These are phyloP conservation scores for Exophiala xenobiotica DNA, from an alignment of 2,329 filamentous ascomycete genomes.

Conservation along the genomic window DNA sequence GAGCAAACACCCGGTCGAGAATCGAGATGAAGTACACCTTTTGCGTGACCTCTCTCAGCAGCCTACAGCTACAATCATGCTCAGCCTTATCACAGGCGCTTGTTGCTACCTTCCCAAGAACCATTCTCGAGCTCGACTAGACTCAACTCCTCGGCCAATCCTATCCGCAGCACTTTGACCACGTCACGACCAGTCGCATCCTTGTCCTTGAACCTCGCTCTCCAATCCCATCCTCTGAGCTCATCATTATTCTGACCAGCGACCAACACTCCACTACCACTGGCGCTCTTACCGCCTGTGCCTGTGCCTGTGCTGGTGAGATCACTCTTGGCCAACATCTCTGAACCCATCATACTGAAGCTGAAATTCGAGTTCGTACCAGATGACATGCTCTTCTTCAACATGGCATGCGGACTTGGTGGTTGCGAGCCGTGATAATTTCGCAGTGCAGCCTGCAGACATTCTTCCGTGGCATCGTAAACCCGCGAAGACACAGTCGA, in stretches of 20 bases:
- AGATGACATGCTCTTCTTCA: constrained; percentile 62
- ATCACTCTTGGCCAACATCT: constrained; percentile 64
- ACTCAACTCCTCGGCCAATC: constrained; percentile 68
- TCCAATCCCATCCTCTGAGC: constrained; percentile 72
- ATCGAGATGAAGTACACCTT: too few species aligned
- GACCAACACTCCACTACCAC: constrained; percentile 52
- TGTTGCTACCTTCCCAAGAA: background rate
- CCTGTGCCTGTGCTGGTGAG: constrained; percentile 36
- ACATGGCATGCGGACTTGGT: constrained; percentile 62
- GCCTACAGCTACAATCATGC: too few species aligned
- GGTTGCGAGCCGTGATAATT: constrained; percentile 62
- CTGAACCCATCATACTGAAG: constrained; percentile 71
- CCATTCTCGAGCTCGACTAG: constrained; percentile 25
- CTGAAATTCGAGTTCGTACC: constrained; percentile 57
- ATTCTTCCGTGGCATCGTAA: constrained; percentile 72
- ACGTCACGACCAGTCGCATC: constrained; percentile 66
- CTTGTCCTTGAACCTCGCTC: constrained; percentile 54
- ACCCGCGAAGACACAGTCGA: constrained; percentile 73
- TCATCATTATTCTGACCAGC: constrained; percentile 31
- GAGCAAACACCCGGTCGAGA: too few species aligned
- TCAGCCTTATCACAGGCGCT: background rate
- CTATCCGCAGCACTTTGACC: constrained; percentile 69
- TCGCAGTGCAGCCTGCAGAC: constrained; percentile 72
- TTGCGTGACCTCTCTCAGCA: too few species aligned
- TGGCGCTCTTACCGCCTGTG: constrained; percentile 50